Conservation (phyloP, 306 rosid genomes). For the Quercus aquifolioides region DNA sequence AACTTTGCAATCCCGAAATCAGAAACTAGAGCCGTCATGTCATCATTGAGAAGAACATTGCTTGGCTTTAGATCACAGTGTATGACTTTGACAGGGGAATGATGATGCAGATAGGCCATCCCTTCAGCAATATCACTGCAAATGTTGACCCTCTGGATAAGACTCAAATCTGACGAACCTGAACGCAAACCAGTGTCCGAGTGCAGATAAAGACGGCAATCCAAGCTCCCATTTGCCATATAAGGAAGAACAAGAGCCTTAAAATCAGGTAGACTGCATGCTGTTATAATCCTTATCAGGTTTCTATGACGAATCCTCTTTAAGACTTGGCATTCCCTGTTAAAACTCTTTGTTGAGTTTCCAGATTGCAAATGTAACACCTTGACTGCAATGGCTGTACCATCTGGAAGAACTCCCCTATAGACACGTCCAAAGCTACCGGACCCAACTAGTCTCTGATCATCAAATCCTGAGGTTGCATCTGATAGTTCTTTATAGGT, state of each 20-base stretch:
- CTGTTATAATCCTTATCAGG: conserved; percentile 68
- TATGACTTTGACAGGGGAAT: conserved; percentile 65
- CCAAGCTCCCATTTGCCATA: conserved; percentile 77
- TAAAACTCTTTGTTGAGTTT: conserved; percentile 59
- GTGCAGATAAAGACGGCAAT: conserved; percentile 48
- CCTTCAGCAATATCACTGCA: conserved; percentile 83
- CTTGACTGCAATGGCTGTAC: conserved; percentile 54
- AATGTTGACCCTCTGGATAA: conserved; percentile 60
- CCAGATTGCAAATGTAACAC: conserved; percentile 59
- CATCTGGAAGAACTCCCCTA: conserved; percentile 55
- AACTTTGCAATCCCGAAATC: conserved; percentile 72
- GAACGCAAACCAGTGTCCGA: conserved; percentile 27
- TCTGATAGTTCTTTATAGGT: conserved; percentile 60
- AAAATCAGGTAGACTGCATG: conserved; percentile 72
- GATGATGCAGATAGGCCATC: conserved; percentile 77
- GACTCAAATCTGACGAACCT: conserved; percentile 51
- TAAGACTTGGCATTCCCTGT: conserved; percentile 64
- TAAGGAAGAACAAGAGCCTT: conserved; percentile 75
- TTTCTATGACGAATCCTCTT: conserved; percentile 74
- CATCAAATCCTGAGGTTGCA: conserved; percentile 60
- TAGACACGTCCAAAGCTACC: conserved; percentile 65
- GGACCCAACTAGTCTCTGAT: conserved; percentile 50
- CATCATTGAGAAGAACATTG: conserved; percentile 70
- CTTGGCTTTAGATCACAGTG: conserved; percentile 76
- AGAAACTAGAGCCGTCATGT: conserved; percentile 72